Base-by-base conservation (phyloP, 75 land plant species). In the Chamaecyparis obtusa region DNA sequence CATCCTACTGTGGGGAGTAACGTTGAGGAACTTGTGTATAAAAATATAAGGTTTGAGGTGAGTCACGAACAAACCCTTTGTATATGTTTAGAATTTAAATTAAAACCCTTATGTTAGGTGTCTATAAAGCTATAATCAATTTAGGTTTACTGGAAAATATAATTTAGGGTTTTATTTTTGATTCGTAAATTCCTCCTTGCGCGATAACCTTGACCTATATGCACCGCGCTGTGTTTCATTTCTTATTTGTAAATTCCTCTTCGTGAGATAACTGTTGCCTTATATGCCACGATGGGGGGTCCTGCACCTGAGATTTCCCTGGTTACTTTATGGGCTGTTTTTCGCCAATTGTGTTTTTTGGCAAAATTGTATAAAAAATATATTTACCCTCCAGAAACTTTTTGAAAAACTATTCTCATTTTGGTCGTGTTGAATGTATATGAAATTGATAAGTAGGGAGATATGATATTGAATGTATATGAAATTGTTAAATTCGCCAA, bases 1-100 rank as follows among this genome's bases (percentile, higher is more conserved):
- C 93, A 97, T 85, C 99, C 99, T 10, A 98, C 99, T 16, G 95
- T 98, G 71, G 99, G 99, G 16, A 98, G 99, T 93, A 98, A 98
- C 84, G 99, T 98, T 13, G 99, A 98, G 54, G 99, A 98, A 86
- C 90, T 98, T 35, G 96, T 96, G 3, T 98, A 95, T 87, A 98
- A 98, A 89, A 98, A 98, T 84, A 96, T 98, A n/a, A 90, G 99
- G 75, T 98, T 98, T 85, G 99, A 98, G 99, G 99, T 95, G 33
- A 30, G 88, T 46, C 19, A 4, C 36, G 16, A n/a, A 81, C 46
- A 41, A 17, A 43, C 46, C 30, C 11, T 74, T 74, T 43, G 30
- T 32, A 11, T 33, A 74, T 32, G 33, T 74, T 74, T 32, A 17
- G 6, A 57, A 57, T 51, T 11, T 51, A 19, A 5, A 57, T 13